Conservation (phyloP, 2,329 filamentous ascomycete species). For the Davidsoniella australis region DNA sequence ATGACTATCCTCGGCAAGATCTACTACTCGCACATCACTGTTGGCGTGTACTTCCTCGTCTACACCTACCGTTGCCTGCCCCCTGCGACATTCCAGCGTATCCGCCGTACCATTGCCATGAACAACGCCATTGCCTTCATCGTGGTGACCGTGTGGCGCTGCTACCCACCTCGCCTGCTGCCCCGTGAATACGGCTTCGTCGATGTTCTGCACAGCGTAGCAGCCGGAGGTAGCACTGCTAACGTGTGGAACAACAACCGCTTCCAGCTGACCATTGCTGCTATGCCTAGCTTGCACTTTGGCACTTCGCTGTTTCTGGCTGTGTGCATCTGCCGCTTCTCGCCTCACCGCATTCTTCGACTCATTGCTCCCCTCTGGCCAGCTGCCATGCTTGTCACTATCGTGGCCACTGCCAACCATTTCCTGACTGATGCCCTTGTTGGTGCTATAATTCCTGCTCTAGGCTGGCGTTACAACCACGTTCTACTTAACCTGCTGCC, state of each 20-base stretch:
- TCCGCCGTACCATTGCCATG: conserved; percentile 30
- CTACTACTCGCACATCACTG: conserved; percentile 29
- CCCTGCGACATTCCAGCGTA: conserved; percentile 22
- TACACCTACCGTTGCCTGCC: conserved; percentile 30
- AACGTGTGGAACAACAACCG: conserved; percentile 27
- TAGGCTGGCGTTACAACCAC: conserved; percentile 21
- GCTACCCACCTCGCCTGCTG: conserved; percentile 31
- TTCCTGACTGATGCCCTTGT: conserved; percentile 23
- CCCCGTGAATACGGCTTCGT: conserved; percentile 28
- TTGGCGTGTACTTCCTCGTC: conserved; percentile 29
- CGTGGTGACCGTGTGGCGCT: conserved; percentile 29
- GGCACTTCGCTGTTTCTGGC: conserved; percentile 24
- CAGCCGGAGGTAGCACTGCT: conserved; percentile 14
- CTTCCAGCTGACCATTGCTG: conserved; percentile 30
- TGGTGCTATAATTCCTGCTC: conserved; percentile 19
- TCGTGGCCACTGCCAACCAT: conserved; percentile 25
- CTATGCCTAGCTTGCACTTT: conserved; percentile 32
- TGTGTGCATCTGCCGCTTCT: conserved; percentile 21
- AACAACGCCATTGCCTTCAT: conserved; percentile 31
- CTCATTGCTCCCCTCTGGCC: conserved; percentile 26
- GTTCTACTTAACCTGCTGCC: conserved; percentile 17
- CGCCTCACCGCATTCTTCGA: conserved; percentile 23
- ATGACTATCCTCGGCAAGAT: conserved; percentile 25
- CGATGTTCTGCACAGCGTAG: conserved; percentile 25
- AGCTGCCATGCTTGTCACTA: conserved; percentile 24